These are phyloP conservation scores for Smallanthus sonchifolius DNA, from an alignment of 129 eudicot species.

Conservation along the genomic window DNA sequence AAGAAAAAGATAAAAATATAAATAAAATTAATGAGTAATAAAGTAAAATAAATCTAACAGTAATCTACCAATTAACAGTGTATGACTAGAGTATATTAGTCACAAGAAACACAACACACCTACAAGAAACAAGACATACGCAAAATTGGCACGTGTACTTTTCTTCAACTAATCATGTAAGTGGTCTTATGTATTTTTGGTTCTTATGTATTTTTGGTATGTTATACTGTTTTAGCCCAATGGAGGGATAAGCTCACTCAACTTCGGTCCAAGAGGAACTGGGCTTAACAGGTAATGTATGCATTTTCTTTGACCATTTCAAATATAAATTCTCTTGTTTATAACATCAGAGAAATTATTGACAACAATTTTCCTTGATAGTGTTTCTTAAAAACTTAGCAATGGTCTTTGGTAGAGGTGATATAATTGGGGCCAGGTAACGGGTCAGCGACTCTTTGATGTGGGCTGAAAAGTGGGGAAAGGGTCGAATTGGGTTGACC, in stretches of 20 bases:
- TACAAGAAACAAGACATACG: no score
- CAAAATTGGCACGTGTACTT: not conserved
- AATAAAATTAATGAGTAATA: no score
- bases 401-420: not conserved
- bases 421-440: not conserved
- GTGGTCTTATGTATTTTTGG: not conserved
- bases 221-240: constrained; percentile 61
- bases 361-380: not conserved
- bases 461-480: not conserved
- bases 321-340: not conserved
- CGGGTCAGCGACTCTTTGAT: not conserved
- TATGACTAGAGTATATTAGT: no score
- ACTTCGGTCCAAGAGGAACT: constrained; percentile 79
- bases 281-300: constrained; percentile 51
- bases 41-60: no score
- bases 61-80: no score
- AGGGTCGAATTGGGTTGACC: not conserved
- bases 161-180: not conserved
- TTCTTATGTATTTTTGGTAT: no score
- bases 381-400: not conserved
- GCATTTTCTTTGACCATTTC: not conserved
- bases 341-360: not conserved
- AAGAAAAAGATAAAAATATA: no score
- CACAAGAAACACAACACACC: no score
- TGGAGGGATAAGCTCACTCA: constrained; percentile 80